Conservation (phyloP, 163 green algal species). For the Scenedesmus sp. region DNA sequence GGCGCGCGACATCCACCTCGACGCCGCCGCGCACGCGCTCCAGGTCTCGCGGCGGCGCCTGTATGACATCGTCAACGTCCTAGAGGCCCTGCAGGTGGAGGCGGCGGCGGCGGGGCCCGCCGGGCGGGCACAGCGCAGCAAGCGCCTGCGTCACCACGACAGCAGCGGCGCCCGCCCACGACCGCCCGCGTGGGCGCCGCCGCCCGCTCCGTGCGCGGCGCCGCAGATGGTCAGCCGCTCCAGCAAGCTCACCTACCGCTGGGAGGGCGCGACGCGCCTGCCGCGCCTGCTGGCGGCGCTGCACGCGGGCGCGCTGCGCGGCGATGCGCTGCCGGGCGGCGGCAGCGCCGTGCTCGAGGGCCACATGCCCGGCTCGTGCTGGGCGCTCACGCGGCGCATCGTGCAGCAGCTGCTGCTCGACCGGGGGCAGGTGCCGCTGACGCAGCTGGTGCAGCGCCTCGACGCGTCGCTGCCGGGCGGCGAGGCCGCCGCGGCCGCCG, state of each 20-base stretch:
- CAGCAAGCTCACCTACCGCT: conserved; percentile 23
- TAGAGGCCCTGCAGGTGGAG: conserved; percentile 61
- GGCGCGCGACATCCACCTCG: conserved; percentile 52
- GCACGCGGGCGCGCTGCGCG: neutral
- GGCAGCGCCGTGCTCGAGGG: conserved; percentile 5
- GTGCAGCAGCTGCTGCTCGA: conserved; percentile 39
- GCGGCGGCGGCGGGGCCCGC: no score
- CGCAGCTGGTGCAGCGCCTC: conserved; percentile 5
- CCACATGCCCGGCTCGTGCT: conserved; percentile 33
- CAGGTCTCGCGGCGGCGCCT: conserved; percentile 62
- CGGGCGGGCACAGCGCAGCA: no score
- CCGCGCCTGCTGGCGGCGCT: neutral
- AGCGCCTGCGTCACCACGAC: no score
- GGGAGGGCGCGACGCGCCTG: conserved; percentile 13
- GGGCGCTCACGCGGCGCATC: conserved; percentile 30
- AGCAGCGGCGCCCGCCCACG: no score
- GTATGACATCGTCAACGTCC: conserved; percentile 76
- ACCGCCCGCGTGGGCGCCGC: no score
- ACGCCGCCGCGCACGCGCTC: conserved; percentile 55
- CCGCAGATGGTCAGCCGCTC: conserved; percentile 25
- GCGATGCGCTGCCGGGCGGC: neutral
- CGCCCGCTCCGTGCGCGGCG: no score
- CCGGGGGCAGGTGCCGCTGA: conserved; percentile 4
- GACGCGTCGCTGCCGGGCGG: neutral
- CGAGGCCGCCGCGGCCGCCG: neutral